Base-by-base conservation (phyloP, 768 basidiomycete species). In the Mycena maculata region DNA sequence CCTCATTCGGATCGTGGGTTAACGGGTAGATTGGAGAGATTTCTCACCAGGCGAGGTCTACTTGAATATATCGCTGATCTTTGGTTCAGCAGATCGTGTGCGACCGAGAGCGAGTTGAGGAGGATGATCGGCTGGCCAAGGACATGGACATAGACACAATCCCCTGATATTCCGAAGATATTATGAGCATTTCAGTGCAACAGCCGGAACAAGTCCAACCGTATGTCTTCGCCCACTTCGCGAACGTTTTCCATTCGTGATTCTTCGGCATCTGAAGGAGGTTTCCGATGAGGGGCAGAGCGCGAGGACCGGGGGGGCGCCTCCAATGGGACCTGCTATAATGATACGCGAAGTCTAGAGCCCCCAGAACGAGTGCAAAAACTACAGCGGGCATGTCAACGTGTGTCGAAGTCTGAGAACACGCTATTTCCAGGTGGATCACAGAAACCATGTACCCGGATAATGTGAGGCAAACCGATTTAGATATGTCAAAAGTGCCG, bases 201-300 rank as follows among this genome's bases (percentile, higher is more conserved):
- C 18, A 39, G 58, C 9, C n/a, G 31, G 13, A 11, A 2, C n/a
- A 2, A 65, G 65, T 36, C 33, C 8, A 18, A 75, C 75, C 75
- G 31, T 75, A 74, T 13, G 27, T 44, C 30, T 73, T 69, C 53
- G 63, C 63, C 75, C 75, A 76, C 48, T 72, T 48, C n/a, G 68
- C 58, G 44, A 72, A 76, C 9, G 71, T 74, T 31, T 68, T 72
- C 75, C 75, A 76, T 27, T 66, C 60, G 44, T 73, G 69, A 30
- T 67, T 44, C 39, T 60, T 56, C 9, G 74, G 75, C 67, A 75
- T 71, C 36, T 75, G 68, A 22, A 73, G 50, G 18, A 75, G 65
- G 39, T 76, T 76, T 22, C 75, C 74, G 9, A 75, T 63, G 12
- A 75, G 22, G 27, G 69, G 71, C 42, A 71, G 49, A 15, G 67